phyloP scores from a whole-genome alignment of 768 basidiomycete genomes.

The Pleurotus tuoliensis region DNA sequence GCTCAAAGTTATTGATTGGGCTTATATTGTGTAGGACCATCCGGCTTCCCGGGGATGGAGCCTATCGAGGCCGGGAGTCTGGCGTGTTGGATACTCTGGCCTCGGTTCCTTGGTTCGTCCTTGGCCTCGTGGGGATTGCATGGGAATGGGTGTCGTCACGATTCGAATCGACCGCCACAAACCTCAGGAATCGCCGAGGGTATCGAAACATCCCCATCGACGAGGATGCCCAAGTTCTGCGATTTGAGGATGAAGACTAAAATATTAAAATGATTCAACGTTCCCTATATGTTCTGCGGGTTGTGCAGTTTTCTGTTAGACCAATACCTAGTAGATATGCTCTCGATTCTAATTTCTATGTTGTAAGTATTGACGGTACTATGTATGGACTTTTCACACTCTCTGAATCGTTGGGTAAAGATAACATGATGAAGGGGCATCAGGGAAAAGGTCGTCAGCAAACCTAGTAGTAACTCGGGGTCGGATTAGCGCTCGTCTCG shows the following conservation, averaged over 20 bases:
- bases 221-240: slow-evolving; percentile 83
- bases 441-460: no score
- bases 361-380: no score
- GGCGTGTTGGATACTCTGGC: slow-evolving; percentile 69
- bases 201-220: slow-evolving; percentile 79
- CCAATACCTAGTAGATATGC: no score
- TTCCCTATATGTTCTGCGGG: no score
- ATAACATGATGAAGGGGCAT: no score
- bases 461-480: no score
- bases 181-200: slow-evolving; percentile 52
- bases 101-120: slow-evolving; percentile 85
- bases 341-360: no score
- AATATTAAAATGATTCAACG: neutral
- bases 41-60: slow-evolving; percentile 63
- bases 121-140: slow-evolving; percentile 74
- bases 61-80: slow-evolving; percentile 25
- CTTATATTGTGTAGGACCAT: slow-evolving; percentile 53
- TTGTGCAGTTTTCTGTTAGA: no score
- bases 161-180: slow-evolving; percentile 31
- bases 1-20: slow-evolving; percentile 2
- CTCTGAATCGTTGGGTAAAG: no score
- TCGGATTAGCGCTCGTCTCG: no score
- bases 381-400: no score
- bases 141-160: slow-evolving; percentile 59
- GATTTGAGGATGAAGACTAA: slow-evolving; percentile 77